Conservation (phyloP, 306 rosid genomes). For the Bauhinia variegata region DNA sequence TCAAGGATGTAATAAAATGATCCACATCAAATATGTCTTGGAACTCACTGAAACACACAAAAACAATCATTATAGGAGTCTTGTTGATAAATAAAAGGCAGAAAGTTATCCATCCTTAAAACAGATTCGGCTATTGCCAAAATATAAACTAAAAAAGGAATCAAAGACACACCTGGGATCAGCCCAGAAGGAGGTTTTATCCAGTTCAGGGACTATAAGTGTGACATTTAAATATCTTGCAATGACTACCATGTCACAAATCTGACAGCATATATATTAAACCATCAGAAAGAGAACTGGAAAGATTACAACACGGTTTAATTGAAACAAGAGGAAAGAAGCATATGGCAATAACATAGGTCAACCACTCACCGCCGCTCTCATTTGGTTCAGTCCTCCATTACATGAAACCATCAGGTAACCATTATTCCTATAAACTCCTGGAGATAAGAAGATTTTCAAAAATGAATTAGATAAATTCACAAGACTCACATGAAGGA, state of each 20-base stretch:
- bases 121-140: conserved; percentile 3
- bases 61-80: conserved; percentile 19
- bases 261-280: conserved; percentile 49
- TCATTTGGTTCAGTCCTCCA: conserved; percentile 97
- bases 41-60: conserved; percentile 69
- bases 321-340: not conserved
- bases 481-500: not conserved
- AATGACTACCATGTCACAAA: conserved; percentile 97
- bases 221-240: conserved; percentile 93
- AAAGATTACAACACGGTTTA: not conserved
- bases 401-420: conserved; percentile 95
- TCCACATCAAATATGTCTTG: conserved; percentile 91
- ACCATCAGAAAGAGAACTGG: conserved; percentile 5
- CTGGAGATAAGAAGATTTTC: conserved; percentile 38
- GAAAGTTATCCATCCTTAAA: conserved; percentile 13
- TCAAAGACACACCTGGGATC: conserved; percentile 78
- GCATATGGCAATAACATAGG: not conserved
- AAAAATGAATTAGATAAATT: conserved; percentile 20
- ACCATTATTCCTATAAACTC: conserved; percentile 90
- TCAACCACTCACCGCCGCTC: conserved; percentile 86
- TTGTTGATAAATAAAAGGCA: not conserved
- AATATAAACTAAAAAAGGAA: not conserved
- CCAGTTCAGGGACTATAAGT: conserved; percentile 88
- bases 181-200: conserved; percentile 96
- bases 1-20: conserved; percentile 90